Evolutionary conservation across 2,329 filamentous ascomycete genomes (phyloP), one percentile per base, ranked within the genome.

Genomic region (Lasiodiplodia hormozganensis): DNA sequence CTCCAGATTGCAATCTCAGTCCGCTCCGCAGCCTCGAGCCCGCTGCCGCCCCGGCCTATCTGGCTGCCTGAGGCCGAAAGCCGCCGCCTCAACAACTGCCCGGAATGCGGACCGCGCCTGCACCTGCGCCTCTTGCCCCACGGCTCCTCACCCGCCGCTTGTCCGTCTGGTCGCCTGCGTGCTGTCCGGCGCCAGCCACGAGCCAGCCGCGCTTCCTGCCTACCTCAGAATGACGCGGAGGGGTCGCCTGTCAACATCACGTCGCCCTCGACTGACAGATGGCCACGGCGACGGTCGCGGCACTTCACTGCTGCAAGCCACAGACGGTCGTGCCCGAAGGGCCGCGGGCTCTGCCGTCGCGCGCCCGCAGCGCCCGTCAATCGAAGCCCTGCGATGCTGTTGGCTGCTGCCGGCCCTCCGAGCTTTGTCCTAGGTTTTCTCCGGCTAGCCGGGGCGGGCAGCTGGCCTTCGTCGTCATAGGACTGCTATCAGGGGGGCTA

Each of bases 1-100:
- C 62, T 65, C 62, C 62, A 54, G 62, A 53, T 65, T 54, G 58
- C 58, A 49, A 62, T 49, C 58, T 34, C 14, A 49, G 40, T 49
- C 58, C 58, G 58, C 58, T 62, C 58, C 58, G 58, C 58, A 62
- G 34, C 40, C 43, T 47, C 43, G 43, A 18, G 43, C 43, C 43
- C 43, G 43, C 43, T 21, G 25, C 25, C 40, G n/a, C 34, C 36
- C n/a, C 14, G 40, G 40, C 8, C 16, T 51, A 34, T 5, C 16
- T 51, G 21, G 1, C 40, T 49, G 57, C 57, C 57, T 62, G 38
- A 49, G 40, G 36, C 57, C 51, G 51, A 12, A 23, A 12, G 14
- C 36, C 21, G 36, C 43, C 28, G 36, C 57, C 8, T 56, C 51
- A 53, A 53, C 23, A 23, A 31, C 53, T 18, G 56, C 36, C 56